Evolutionary conservation across 805 yeast genomes (phyloP).

Genomic region (Candida sithepensis): DNA sequence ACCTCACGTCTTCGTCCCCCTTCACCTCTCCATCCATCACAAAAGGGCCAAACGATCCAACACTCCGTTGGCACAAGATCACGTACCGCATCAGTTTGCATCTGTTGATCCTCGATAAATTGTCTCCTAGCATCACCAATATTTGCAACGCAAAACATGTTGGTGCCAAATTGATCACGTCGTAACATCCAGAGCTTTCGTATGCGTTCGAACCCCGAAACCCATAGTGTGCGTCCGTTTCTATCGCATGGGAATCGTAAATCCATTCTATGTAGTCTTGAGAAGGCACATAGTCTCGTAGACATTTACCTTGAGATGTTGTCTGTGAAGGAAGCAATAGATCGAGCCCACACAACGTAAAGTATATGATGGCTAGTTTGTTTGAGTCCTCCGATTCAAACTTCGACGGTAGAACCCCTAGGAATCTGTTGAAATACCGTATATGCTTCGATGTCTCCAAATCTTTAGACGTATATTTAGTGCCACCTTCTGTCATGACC

Average conservation of each 20-base stretch:
- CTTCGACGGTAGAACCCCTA: slow-evolving; percentile 36
- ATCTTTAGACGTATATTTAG: background rate
- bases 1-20: slow-evolving; percentile 70
- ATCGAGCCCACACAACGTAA: slow-evolving; percentile 60
- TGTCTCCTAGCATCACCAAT: slow-evolving; percentile 48
- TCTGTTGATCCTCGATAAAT: slow-evolving; percentile 37
- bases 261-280: slow-evolving; percentile 39
- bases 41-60: slow-evolving; percentile 25
- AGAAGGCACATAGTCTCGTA: slow-evolving; percentile 19
- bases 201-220: slow-evolving; percentile 60
- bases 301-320: slow-evolving; percentile 16
- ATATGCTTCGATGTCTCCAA: slow-evolving; percentile 24
- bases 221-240: slow-evolving; percentile 34
- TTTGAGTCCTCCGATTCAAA: slow-evolving; percentile 65
- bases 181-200: slow-evolving; percentile 35
- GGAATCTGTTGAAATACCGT: slow-evolving; percentile 27
- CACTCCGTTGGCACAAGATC: slow-evolving; percentile 34
- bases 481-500: background rate
- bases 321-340: slow-evolving; percentile 30
- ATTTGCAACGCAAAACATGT: slow-evolving; percentile 72
- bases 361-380: slow-evolving; percentile 65
- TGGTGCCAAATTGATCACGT: slow-evolving; percentile 64
- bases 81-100: slow-evolving; percentile 51
- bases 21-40: slow-evolving; percentile 35
- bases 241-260: slow-evolving; percentile 47